Base-by-base conservation (phyloP, 257 asterid genomes). In the Petunia axillaris region DNA sequence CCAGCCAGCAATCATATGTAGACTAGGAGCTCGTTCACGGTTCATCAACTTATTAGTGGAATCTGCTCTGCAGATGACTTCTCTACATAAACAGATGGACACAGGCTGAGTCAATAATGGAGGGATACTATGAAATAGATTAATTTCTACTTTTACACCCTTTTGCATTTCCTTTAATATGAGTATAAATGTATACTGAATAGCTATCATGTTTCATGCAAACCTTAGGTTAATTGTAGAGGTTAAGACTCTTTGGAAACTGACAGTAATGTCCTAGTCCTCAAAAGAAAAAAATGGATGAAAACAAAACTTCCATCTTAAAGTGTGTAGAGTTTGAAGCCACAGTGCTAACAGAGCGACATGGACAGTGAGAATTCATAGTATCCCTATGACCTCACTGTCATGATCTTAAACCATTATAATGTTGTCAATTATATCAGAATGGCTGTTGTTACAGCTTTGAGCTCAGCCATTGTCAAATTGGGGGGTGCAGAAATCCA, bases 371-470 rank as follows among this genome's bases (percentile, higher is more conserved):
- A 25, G 25, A 25, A 25, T 25, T 25, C 25, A 25, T 25, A 25
- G 10, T 67, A 41, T 67, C 75, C 43, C 38, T 67, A n/a, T 67
- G 7, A 41, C 54, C 75, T 41, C 75, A 41, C 75, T 6, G 8
- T 67, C 54, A 67, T 37, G 54, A 67, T 67, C 38, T 67, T 67
- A 54, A 14, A 41, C 39, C 75, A 67, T 67, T 38, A 6, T 67
- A 41, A 41, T 67, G 54, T 50, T 67, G 52, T 67, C 54, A 3
- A 41, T 3, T 67, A 41, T 43, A 67, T 41, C 38, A 67, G 75
- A 41, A 67, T 67, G 55, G 54, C n/a, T 67, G 38, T 67, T 67
- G 37, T 67, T 67, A n/a, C 55, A 43, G 75, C 15, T 66, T 36
- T 67, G 43, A 37, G 38, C 8, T 67, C 8, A 41, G 14, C 7